phyloP scores from a whole-genome alignment of 2,329 filamentous ascomycete genomes.

The Colletotrichum nymphaeae region DNA sequence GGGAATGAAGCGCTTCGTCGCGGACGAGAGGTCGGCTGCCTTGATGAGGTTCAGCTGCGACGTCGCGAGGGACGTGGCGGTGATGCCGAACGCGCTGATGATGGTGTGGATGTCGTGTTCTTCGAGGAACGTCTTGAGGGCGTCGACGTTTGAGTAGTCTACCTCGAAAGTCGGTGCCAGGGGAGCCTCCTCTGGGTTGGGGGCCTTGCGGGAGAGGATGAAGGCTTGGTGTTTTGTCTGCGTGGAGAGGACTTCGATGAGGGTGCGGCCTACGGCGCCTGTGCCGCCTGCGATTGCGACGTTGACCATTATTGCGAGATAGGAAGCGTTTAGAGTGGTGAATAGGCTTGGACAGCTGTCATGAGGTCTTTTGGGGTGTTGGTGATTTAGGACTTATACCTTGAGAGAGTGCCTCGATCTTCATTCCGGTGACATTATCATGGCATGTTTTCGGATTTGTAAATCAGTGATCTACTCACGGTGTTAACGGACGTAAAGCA shows the following conservation, averaged over 20 bases:
- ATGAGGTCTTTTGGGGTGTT: rapidly evolving
- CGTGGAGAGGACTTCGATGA: background rate
- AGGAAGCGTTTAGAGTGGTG: background rate
- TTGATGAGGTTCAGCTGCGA: background rate
- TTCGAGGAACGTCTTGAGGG: background rate
- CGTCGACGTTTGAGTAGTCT: background rate
- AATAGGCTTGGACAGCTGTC: background rate
- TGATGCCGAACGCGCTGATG: background rate
- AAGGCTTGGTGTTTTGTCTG: background rate
- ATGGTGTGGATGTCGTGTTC: background rate
- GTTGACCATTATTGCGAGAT: background rate
- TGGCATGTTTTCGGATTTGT: background rate
- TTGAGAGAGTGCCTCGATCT: background rate
- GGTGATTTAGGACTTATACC: background rate
- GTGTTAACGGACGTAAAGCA: constrained; percentile 7
- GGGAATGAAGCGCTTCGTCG: background rate
- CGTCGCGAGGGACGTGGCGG: background rate
- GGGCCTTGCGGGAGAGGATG: background rate
- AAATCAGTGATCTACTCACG: background rate
- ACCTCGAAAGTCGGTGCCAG: background rate
- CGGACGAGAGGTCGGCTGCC: background rate
- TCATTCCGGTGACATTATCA: background rate
- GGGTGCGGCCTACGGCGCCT: background rate
- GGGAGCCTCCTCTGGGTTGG: background rate
- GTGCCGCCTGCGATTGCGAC: background rate